These are phyloP conservation scores for Isabelozyma heimii DNA, from an alignment of 805 yeast species.

Conservation along the genomic window DNA sequence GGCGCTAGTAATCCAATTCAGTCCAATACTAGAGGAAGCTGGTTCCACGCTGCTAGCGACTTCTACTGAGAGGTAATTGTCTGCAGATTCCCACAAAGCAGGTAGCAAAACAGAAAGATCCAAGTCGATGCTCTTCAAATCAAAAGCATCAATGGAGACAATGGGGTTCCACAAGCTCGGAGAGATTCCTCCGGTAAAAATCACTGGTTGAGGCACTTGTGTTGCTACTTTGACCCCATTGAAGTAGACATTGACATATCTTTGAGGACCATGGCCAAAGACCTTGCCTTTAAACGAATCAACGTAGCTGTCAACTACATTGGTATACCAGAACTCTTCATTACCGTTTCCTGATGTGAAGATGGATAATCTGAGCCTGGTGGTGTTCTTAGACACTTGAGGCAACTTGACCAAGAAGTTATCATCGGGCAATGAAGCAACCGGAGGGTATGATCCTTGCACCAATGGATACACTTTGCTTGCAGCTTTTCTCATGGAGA, in stretches of 20 bases:
- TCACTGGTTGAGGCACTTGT: constrained; percentile 66
- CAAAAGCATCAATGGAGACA: constrained; percentile 72
- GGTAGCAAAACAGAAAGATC: constrained; percentile 74
- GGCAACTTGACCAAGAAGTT: constrained; percentile 41
- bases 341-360: constrained; percentile 72
- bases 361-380: constrained; percentile 56
- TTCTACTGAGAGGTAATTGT: constrained; percentile 41
- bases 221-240: constrained; percentile 59
- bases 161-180: constrained; percentile 82
- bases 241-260: constrained; percentile 62
- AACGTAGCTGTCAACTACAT: constrained; percentile 49
- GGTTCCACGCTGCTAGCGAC: constrained; percentile 53
- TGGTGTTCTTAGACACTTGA: constrained; percentile 50
- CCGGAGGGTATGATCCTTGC: constrained; percentile 19
- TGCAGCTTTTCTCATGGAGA: constrained; percentile 34
- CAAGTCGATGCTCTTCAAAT: constrained; percentile 64
- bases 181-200: constrained; percentile 78
- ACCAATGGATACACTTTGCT: constrained; percentile 39
- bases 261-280: constrained; percentile 67
- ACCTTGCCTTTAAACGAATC: constrained; percentile 37
- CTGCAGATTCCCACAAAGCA: constrained; percentile 51
- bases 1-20: constrained; percentile 63
- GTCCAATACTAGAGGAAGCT: constrained; percentile 25
- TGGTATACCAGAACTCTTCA: constrained; percentile 84
- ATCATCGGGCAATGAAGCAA: constrained; percentile 44